Base-by-base conservation (phyloP, 768 basidiomycete genomes). In the Leccinum truebloodii region DNA sequence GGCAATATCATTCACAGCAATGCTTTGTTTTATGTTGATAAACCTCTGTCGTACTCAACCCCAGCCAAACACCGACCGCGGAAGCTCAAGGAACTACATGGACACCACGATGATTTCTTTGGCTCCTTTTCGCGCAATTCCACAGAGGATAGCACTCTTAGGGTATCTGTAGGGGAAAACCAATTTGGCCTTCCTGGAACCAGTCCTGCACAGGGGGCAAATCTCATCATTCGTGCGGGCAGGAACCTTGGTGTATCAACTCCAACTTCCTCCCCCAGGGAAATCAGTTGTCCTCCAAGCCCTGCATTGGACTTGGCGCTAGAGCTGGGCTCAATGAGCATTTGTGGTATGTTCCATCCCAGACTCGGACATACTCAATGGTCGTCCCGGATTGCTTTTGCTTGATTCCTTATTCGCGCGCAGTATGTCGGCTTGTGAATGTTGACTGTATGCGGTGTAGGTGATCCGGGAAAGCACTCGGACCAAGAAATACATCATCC, bases 11-110 rank as follows among this genome's bases (percentile, higher is more conserved):
- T 53, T 67, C 59, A 46, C 24, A 61, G 54, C 56, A 34, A 30
- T 18, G 44, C 57, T 3, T 64, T 63, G 2, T 74, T 74, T 57
- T 62, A 72, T 56, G 18, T 22, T 1, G 59, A 57, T n/a, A 41
- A 39, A 39, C 72, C 73, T 2, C 72, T 61, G 52, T 74, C 52
- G 30, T 66, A 53, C 41, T 74, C 73, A 5, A 74, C 74, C 52
- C 73, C 74, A 5, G 61, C 51, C 6, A 20, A n/a, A 41, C 50
- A 50, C 41, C 61, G 65, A 28, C 4, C 3, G 2, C 63, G 54
- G 49, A 60, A 56, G 22, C 14, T 22, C 35, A 49, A 52, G 4
- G 49, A 55, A 34, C 32, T 55, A 3, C 48, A 22, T 30, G 32
- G 49, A 6, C 34, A 9, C 24, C 44, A 35, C 34, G 44, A 55